Percentiles rank a stretch among this genome's conserved stretches.
Conservation (phyloP, 1,284 basidiomycete species). For the Uromyces viciae-fabae region DNA sequence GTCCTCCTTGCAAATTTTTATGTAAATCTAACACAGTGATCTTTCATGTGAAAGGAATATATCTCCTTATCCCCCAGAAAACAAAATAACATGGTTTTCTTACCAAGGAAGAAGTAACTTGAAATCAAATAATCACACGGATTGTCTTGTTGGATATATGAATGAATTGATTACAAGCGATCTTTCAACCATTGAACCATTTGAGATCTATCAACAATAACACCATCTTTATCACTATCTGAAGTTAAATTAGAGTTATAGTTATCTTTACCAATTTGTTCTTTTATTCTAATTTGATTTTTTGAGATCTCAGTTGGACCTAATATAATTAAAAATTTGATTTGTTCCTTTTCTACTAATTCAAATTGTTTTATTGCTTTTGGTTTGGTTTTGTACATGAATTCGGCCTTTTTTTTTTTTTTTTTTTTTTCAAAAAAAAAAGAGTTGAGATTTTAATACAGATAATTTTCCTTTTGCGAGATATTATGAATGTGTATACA, state of each 20-base stretch:
- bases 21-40: background rate
- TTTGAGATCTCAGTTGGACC: slow-evolving; percentile 79
- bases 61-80: no score
- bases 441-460: background rate
- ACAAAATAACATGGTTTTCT: background rate
- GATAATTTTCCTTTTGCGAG: background rate
- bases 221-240: slow-evolving; percentile 16
- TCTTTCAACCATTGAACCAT: slow-evolving; percentile 30
- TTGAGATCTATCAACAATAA: slow-evolving; percentile 22
- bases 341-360: slow-evolving; percentile 83
- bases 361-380: slow-evolving; percentile 81
- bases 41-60: no score
- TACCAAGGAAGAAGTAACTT: background rate
- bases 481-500: background rate
- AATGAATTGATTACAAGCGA: no score
- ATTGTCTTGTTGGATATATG: background rate
- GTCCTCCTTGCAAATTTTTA: background rate
- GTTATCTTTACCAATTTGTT: slow-evolving; percentile 71
- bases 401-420: slow-evolving; percentile 68
- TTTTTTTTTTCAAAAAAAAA: background rate
- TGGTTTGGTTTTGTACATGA: slow-evolving; percentile 85
- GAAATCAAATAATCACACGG: background rate
- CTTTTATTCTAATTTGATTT: slow-evolving; percentile 83
- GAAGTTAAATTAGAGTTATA: background rate
- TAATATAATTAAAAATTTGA: slow-evolving; percentile 84